Conservation (phyloP, 345 rosid species). For the Geranium brycei region DNA sequence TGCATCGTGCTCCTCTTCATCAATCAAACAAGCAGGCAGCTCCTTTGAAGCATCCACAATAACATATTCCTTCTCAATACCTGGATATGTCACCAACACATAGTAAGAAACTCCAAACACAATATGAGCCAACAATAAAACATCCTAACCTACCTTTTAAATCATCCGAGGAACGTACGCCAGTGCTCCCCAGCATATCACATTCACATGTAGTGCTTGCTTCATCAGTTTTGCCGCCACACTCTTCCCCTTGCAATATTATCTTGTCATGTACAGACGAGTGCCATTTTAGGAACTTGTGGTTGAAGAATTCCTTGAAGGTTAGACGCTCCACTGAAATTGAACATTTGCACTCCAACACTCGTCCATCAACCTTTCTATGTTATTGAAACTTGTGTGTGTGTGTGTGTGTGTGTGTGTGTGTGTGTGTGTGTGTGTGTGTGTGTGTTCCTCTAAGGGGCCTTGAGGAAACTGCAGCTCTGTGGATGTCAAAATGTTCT, state of each 20-base stretch:
- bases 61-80: constrained; percentile 70
- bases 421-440: neutral
- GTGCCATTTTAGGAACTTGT: constrained; percentile 32
- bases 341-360: constrained; percentile 4
- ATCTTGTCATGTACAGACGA: constrained; percentile 16
- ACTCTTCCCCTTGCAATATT: constrained; percentile 8
- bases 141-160: constrained; percentile 27
- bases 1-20: too few relatives aligned
- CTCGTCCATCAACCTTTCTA: neutral
- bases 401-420: neutral
- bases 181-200: constrained; percentile 11
- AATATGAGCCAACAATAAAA: neutral
- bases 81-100: constrained; percentile 48
- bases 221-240: constrained; percentile 9
- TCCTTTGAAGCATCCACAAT: constrained; percentile 26
- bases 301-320: constrained; percentile 64
- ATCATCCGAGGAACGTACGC: constrained; percentile 20
- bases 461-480: constrained; percentile 60
- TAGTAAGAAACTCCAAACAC: constrained; percentile 5
- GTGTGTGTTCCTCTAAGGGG: constrained; percentile 23
- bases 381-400: neutral
- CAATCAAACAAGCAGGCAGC: too few relatives aligned
- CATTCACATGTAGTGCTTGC: constrained; percentile 16
- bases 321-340: constrained; percentile 56
- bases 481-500: constrained; percentile 53